Percentiles rank a stretch among this genome's conserved stretches.
phyloP scores from a whole-genome alignment of 2,329 filamentous ascomycete species.

The Huntiella savannae region DNA sequence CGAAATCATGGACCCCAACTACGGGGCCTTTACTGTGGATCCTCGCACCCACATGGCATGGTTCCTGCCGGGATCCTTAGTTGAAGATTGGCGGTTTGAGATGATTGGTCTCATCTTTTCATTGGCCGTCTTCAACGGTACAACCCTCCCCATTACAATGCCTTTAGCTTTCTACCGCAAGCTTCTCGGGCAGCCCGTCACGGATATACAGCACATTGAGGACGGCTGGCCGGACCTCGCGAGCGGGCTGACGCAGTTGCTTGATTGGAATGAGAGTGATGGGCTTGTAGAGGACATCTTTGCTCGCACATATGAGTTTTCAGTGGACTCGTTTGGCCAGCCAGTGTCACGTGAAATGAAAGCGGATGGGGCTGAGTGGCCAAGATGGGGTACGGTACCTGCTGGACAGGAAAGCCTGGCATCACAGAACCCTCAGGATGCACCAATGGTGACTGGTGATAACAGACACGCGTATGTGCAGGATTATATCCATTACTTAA shows the following conservation, averaged over 20 bases:
- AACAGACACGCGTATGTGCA: slow-evolving; percentile 63
- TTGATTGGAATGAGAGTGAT: slow-evolving; percentile 57
- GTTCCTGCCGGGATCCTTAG: slow-evolving; percentile 68
- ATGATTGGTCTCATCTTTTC: slow-evolving; percentile 75
- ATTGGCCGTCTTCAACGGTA: slow-evolving; percentile 78
- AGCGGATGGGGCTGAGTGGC: slow-evolving; percentile 20
- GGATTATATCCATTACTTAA: slow-evolving; percentile 73
- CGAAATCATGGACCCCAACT: slow-evolving; percentile 59
- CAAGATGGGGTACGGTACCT: slow-evolving; percentile 14
- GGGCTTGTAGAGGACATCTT: slow-evolving; percentile 69
- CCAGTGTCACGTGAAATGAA: slow-evolving; percentile 39
- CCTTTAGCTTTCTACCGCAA: slow-evolving; percentile 70
- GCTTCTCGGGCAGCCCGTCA: slow-evolving; percentile 50
- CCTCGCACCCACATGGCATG: slow-evolving; percentile 59
- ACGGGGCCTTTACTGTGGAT: slow-evolving; percentile 67
- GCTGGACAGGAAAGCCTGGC: slow-evolving; percentile 15
- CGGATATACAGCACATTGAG: slow-evolving; percentile 53
- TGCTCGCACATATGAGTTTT: slow-evolving; percentile 72
- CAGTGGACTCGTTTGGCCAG: slow-evolving; percentile 37
- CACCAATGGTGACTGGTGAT: slow-evolving; percentile 57
- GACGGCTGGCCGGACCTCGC: slow-evolving; percentile 78
- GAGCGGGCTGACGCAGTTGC: slow-evolving; percentile 50
- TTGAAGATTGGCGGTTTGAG: slow-evolving; percentile 79
- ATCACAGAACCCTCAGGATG: slow-evolving; percentile 29
- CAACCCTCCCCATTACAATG: slow-evolving; percentile 80